A percentile compares a stretch with the other conserved stretches of the same genome.
phyloP scores from a whole-genome alignment of 2,329 filamentous ascomycete species.

The Stachybotrys chlorohalonatus region DNA sequence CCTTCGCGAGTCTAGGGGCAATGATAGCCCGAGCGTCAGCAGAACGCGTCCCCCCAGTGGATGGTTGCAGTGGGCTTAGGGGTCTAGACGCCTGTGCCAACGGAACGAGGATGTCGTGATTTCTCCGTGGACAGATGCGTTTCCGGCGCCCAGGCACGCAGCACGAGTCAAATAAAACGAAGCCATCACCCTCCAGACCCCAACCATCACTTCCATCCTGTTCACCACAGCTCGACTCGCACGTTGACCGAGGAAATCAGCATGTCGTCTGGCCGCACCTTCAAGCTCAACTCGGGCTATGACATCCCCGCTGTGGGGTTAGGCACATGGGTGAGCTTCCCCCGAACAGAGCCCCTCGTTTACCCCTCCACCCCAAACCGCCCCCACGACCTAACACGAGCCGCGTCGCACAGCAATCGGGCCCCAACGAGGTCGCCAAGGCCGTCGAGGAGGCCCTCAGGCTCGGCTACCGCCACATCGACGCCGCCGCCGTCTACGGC shows the following conservation, averaged over 20 bases:
- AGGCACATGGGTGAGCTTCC: conserved; percentile 20
- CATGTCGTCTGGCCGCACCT: conserved; percentile 14
- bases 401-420: conserved; percentile 1
- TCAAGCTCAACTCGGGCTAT: conserved; percentile 21
- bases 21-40: neutral
- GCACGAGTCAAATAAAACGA: neutral
- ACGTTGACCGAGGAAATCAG: neutral
- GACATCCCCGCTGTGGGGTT: conserved; percentile 21
- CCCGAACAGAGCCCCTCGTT: neutral
- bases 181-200: neutral
- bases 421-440: conserved; percentile 44
- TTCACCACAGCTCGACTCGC: neutral
- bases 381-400: neutral
- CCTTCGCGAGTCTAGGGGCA: neutral
- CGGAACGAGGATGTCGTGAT: neutral
- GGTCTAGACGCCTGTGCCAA: neutral
- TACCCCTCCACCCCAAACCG: neutral
- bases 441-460: conserved; percentile 32
- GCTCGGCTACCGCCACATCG: conserved; percentile 35
- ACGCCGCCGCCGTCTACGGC: conserved; percentile 37
- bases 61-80: neutral
- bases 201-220: neutral
- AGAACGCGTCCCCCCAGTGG: neutral
- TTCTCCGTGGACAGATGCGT: neutral
- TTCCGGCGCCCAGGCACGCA: neutral